These are phyloP conservation scores for Mortierella hygrophila DNA, from an alignment of 192 early-diverging fungal genomes.

Conservation along the genomic window DNA sequence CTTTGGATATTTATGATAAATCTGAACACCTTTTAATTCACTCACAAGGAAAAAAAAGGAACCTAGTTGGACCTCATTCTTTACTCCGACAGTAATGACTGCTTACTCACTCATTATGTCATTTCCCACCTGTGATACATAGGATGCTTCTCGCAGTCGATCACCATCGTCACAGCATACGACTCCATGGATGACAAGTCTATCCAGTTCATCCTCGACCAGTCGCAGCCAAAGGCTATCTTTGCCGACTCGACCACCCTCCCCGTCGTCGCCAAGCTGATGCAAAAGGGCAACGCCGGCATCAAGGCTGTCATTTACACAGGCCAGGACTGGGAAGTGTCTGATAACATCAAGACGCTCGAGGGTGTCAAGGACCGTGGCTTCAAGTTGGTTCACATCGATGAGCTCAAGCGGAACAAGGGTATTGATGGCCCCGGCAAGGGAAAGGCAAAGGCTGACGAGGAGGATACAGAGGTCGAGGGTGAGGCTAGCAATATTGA, in stretches of 20 bases:
- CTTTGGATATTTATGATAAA: neutral
- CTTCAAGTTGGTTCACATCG: slow-evolving; percentile 60
- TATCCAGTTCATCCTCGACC: slow-evolving; percentile 66
- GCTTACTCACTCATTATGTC: neutral
- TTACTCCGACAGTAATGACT: neutral
- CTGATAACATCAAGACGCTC: slow-evolving; percentile 15
- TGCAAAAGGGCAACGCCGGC: slow-evolving; percentile 34
- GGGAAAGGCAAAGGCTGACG: slow-evolving; percentile 13
- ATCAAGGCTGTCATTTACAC: slow-evolving; percentile 73
- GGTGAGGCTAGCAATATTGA: slow-evolving; percentile 11
- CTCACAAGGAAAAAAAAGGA: too few relatives aligned
- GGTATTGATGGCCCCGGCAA: neutral
- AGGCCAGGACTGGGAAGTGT: slow-evolving; percentile 61
- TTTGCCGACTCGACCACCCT: slow-evolving; percentile 48
- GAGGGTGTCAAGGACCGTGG: slow-evolving; percentile 20
- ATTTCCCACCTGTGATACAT: neutral
- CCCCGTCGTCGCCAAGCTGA: slow-evolving; percentile 43
- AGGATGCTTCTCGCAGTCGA: slow-evolving; percentile 74
- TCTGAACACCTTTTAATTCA: neutral
- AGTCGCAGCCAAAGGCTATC: slow-evolving; percentile 37
- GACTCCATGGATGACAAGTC: slow-evolving; percentile 88
- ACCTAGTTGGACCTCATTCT: too few relatives aligned
- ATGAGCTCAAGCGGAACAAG: slow-evolving; percentile 64
- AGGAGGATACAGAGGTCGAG: neutral
- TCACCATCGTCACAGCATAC: slow-evolving; percentile 89